Base-by-base conservation (phyloP, 345 rosid species). In the Mallotus nudiflorus region DNA sequence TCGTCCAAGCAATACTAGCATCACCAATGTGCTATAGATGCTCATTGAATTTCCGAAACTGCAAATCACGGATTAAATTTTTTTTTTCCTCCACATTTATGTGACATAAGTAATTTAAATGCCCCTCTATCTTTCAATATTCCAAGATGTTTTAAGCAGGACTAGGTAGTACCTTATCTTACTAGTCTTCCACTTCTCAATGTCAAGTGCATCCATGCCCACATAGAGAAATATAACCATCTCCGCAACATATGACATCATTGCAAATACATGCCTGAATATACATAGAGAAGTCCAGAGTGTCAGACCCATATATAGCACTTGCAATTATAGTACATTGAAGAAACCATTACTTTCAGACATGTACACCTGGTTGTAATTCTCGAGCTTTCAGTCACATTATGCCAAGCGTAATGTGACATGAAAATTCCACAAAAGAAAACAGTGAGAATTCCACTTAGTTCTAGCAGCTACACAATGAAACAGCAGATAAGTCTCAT, bases 131-230 rank as follows among this genome's bases (percentile, higher is more conserved):
- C 39, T 8, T 15, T 18, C n/a, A 48, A 52, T 28, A 3, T 42
- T 42, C 2, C 45, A 9, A 3, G 0, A 37, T n/a, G 15, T 62
- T 4, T n/a, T n/a, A n/a, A n/a, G n/a, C n/a, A n/a, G 39, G 52
- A 9, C 16, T 68, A 22, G n/a, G 44, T 33, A 60, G 62, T 79
- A 89, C 98, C 92, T 87, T 61, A 88, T 65, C 74, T 78, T 84
- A 69, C 84, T 88, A 69, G 82, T 84, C 83, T 83, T 91, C 97
- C 98, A 91, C 65, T 88, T 93, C 76, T 85, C 88, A 29, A 84
- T 71, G 73, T 91, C 98, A 65, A 93, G 81, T 64, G 97, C 94
- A 86, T 93, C 98, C 88, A 92, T 87, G 70, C 97, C 98, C 46
- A 93, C 91, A 65, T 93, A 93, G 4, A 93, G 82, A 83, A 93